These are phyloP conservation scores for Metschnikowia matae DNA, from an alignment of 805 yeast species.

Conservation along the genomic window DNA sequence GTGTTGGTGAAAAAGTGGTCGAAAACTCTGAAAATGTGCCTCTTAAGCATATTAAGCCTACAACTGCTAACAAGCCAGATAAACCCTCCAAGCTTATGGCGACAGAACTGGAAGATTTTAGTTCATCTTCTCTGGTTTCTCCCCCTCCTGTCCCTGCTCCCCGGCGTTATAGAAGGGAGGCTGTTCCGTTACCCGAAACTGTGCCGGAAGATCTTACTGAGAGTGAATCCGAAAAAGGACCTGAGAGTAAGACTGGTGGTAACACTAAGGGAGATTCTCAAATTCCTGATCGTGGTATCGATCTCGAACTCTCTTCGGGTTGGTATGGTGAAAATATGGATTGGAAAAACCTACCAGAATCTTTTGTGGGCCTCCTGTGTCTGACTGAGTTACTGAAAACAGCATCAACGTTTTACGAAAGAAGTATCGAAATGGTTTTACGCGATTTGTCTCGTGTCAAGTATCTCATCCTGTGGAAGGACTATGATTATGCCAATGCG, in stretches of 20 bases:
- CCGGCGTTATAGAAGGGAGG: constrained; percentile 16
- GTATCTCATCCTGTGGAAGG: constrained; percentile 40
- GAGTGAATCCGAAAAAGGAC: too few species aligned
- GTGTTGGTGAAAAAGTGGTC: background rate
- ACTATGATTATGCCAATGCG: constrained; percentile 19
- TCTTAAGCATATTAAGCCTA: constrained; percentile 16
- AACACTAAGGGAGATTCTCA: too few species aligned
- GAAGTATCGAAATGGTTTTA: constrained; percentile 23
- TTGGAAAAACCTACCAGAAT: too few species aligned
- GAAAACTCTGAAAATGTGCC: constrained; percentile 16
- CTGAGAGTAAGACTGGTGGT: too few species aligned
- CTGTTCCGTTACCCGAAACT: constrained; percentile 15
- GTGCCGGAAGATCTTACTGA: constrained; percentile 20
- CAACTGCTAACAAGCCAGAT: constrained; percentile 3
- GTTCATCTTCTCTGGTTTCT: constrained; percentile 30
- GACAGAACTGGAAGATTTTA: background rate
- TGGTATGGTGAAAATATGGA: constrained; percentile 36
- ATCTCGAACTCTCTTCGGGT: constrained; percentile 40
- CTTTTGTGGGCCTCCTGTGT: too few species aligned
- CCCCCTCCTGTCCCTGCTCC: constrained; percentile 36
- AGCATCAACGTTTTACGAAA: too few species aligned
- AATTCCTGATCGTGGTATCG: constrained; percentile 15
- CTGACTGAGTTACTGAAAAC: too few species aligned
- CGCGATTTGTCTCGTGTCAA: constrained; percentile 38
- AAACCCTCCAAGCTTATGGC: constrained; percentile 2